A percentile compares a stretch with the other conserved stretches of the same genome.
phyloP scores from a whole-genome alignment of 768 basidiomycete genomes.

The Rhodotorula babjevae region DNA sequence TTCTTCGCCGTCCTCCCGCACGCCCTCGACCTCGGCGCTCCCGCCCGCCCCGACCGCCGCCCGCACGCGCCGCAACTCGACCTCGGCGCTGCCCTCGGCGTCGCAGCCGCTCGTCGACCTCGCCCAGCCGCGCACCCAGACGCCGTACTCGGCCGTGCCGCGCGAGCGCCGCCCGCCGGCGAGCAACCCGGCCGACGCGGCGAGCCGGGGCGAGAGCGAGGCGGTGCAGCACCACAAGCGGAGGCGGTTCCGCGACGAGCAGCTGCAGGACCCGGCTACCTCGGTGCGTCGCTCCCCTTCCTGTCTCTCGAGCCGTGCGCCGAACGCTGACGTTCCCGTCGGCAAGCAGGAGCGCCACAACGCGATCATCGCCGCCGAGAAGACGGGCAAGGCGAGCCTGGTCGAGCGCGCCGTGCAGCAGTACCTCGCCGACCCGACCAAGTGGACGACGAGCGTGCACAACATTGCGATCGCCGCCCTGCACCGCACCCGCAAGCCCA shows the following conservation, averaged over 20 bases:
- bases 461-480: slow-evolving; percentile 62
- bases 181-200: not conserved
- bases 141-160: not conserved
- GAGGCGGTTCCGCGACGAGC: not conserved
- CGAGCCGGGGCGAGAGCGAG: no score
- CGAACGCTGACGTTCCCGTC: not conserved
- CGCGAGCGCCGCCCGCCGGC: slow-evolving; percentile 11
- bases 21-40: not conserved
- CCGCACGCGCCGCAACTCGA: slow-evolving; percentile 32
- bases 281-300: not conserved
- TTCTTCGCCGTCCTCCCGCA: not conserved
- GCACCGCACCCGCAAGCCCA: slow-evolving; percentile 45
- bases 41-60: slow-evolving; percentile 10
- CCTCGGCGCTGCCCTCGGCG: slow-evolving; percentile 18
- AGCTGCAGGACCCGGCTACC: not conserved
- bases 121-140: not conserved
- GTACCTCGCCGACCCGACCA: slow-evolving; percentile 21
- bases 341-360: not conserved
- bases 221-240: no score
- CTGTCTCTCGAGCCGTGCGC: no score
- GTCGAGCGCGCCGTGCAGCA: slow-evolving; percentile 17
- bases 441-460: slow-evolving; percentile 52
- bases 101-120: not conserved
- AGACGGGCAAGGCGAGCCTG: not conserved
- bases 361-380: slow-evolving; percentile 10